Base-by-base conservation (phyloP, 768 basidiomycete species). In the Xerocomus brunneocitrinus region DNA sequence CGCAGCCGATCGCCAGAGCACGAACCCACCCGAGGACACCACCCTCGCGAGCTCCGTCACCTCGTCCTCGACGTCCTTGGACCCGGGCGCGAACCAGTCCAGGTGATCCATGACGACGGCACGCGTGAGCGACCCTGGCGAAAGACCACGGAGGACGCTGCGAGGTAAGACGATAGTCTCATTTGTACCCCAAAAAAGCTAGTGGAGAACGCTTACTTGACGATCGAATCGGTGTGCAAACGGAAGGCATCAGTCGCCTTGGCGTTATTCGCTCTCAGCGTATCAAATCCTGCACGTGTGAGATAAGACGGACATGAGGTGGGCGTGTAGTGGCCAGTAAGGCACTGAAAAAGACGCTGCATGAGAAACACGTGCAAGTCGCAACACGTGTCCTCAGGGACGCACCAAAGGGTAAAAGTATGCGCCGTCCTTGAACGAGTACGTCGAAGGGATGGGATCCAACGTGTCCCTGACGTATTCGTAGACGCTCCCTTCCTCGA, bases 91-190 rank as follows among this genome's bases (percentile, higher is more conserved):
- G 49, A 82, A 79, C 75, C 79, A 82, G 58, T 84, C 83, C 46
- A 86, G 74, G 46, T 83, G 82, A 65, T 89, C 87, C 87, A 88
- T 88, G 52, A 87, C 74, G 28, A 87, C 76, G 10, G 80, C 79
- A 27, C 83, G 79, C 32, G 83, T 87, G 42, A 87, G 72, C 7
- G 79, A 79, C 31, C 70, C 70, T n/a, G 69, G 57, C 1, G 67
- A 69, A 16, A 80, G 72, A 10, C 76, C 78, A 24, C 59, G 66
- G 12, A 80, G 66, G 10, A 79, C 80, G 53, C 77, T 80, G 25
- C 16, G 2, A n/a, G 7, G 34, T 28, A 22, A 9, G 12, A 25
- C 31, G 24, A 34, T 38, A 13, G 31, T 27, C 1, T 27, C 10
- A 13, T 4, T 41, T 4, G 14, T 25, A 27, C 32, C 12, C 6